Evolutionary conservation across 768 basidiomycete genomes (phyloP), one percentile per base, ranked within the genome.

Genomic region (Tephrocybe sp.): DNA sequence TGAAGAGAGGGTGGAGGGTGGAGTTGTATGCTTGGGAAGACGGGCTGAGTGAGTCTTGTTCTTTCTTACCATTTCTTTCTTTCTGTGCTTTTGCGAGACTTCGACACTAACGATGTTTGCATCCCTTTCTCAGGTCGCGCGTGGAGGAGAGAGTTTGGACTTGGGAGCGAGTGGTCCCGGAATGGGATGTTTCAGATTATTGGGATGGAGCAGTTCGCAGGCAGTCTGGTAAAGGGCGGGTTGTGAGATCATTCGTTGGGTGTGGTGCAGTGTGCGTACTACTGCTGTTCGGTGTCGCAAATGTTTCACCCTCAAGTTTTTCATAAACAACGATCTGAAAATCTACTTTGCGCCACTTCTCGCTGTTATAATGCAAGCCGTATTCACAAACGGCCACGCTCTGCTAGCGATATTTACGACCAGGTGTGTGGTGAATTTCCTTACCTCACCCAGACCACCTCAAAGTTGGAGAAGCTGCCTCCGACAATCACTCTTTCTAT

Each of bases 1-100:
- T 97, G 58, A 86, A 83, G 67, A 80, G 86, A 40, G 94, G 94
- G 2, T 98, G 94, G 94, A 78, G 76, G 49, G 92, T 98, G n/a
- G 94, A 98, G 69, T 62, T 97, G 60, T 94, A 92, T 68, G 88
- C 90, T 1, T 98, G 93, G 86, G 86, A 89, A 61, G 83, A 85
- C 40, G 87, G 89, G 1, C 64, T 91, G 52, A 92, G 91, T 75
- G 33, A 65, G 71, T 65, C 13, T 9, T 7, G 18, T 21, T 41
- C 19, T 43, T 16, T 42, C 15, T 8, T 34, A 24, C 24, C 38
- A n/a, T 38, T 33, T 24, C 8, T 24, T 25, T 40, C 22, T 40
- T 19, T 42, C 15, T 3, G 24, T 34, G 19, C 36, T 23, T 37
- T 39, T 30, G 3, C 31, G 15, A 45, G 21, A 13, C 7, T 13